Conservation (phyloP, 2,329 filamentous ascomycete species). For the Alternaria alternata region DNA sequence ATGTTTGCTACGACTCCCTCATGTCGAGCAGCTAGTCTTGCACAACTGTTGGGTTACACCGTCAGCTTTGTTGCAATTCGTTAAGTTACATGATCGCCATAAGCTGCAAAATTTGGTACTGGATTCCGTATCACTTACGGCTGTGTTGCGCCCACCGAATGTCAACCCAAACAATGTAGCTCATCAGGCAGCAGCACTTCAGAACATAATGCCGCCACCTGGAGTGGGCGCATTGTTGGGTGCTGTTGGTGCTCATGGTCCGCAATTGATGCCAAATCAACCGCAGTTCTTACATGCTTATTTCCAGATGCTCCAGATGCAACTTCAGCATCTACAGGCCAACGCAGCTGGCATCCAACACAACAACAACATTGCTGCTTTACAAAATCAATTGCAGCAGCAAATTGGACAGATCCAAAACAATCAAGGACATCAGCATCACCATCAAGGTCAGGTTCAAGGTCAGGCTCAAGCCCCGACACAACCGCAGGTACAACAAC, state of each 20-base stretch:
- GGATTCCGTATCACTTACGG: slow-evolving; percentile 70
- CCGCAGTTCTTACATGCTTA: slow-evolving; percentile 26
- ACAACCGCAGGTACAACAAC: slow-evolving; percentile 12
- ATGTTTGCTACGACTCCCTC: slow-evolving; percentile 61
- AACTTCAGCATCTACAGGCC: slow-evolving; percentile 33
- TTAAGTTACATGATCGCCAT: slow-evolving; percentile 58
- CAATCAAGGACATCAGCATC: slow-evolving; percentile 1
- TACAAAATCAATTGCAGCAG: slow-evolving; percentile 29
- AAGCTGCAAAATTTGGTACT: slow-evolving; percentile 64
- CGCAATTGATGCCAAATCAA: slow-evolving; percentile 20
- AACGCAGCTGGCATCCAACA: slow-evolving; percentile 24
- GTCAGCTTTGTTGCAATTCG: slow-evolving; percentile 62
- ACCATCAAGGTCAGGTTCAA: slow-evolving; percentile 3
- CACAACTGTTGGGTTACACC: slow-evolving; percentile 75
- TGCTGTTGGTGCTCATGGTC: slow-evolving; percentile 15
- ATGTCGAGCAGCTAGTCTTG: slow-evolving; percentile 67
- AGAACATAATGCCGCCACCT: slow-evolving; percentile 4
- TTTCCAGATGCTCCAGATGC: slow-evolving; percentile 27
- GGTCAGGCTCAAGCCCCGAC: neutral
- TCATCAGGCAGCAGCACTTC: slow-evolving; percentile 5
- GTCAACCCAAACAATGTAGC: slow-evolving; percentile 12
- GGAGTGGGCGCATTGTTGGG: slow-evolving; percentile 11
- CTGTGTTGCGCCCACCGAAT: slow-evolving; percentile 25
- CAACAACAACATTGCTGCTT: slow-evolving; percentile 20
- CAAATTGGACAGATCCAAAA: slow-evolving; percentile 13